Evolutionary conservation across 2,329 filamentous ascomycete species (phyloP), one percentile per base, ranked within the genome.

Genomic region (Aspergillus nomiae): DNA sequence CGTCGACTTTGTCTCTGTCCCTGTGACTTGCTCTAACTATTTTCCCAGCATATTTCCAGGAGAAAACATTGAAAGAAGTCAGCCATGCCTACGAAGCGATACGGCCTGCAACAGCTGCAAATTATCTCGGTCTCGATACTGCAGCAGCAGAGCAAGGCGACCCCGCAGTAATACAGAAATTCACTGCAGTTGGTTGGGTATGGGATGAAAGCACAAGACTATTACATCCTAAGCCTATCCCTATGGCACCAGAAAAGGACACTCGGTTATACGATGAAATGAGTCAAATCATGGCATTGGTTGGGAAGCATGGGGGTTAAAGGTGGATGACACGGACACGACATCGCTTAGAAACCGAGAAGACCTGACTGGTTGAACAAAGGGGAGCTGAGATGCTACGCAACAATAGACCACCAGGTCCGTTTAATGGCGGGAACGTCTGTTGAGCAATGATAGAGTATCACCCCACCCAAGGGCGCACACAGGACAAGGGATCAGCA

Each of bases 21-120:
- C 48, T 10, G 14, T 30, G 26, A 32, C 48, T 51, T 51, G 19
- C 46, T 50, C 48, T 51, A 19, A 51, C 48, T 14, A 51, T 34
- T 30, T 51, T 9, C 28, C 4, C 57, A 80, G 78, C 63, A 43
- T 74, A 78, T 61, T 79, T 78, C 61, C 73, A 77, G 65, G 71
- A 78, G 60, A 77, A 76, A 48, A 75, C 77, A 11, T 69, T 80
- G 62, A 72, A 72, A 46, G 74, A 77, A 59, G 67, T 79, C 62
- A 79, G 77, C 67, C 70, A 66, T 58, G 74, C 75, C n/a, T 80
- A 78, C 66, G 75, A 76, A 64, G 74, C 77, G 7, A 79, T 80
- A 60, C 69, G 77, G 59, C 74, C 76, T 34, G 69, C 72, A 11
- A 69, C 70, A 19, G 77, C 75, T 11, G 77, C 76, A 55, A 67